Percentiles rank a stretch among this genome's conserved stretches.
Conservation (phyloP, 306 rosid genomes). For the Fragaria iinumae region DNA sequence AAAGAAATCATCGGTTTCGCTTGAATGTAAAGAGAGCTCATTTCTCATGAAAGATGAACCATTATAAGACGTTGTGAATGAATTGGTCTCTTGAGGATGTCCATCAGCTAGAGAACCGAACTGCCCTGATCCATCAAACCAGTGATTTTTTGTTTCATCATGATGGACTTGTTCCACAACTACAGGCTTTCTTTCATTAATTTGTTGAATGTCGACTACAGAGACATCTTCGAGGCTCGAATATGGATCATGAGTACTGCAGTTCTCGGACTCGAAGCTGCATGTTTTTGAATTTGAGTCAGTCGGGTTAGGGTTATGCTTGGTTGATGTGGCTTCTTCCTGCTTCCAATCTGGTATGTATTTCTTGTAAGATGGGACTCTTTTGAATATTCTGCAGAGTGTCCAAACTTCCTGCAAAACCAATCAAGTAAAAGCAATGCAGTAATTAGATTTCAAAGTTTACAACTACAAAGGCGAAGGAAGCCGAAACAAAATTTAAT, state of each 20-base stretch:
- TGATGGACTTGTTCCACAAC: slow-evolving; percentile 21
- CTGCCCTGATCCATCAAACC: slow-evolving; percentile 23
- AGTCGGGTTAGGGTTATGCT: slow-evolving; percentile 20
- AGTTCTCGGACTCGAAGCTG: slow-evolving; percentile 51
- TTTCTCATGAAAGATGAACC: slow-evolving; percentile 38
- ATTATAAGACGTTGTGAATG: slow-evolving; percentile 28
- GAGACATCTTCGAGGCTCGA: slow-evolving; percentile 36
- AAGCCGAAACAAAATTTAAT: too few relatives aligned
- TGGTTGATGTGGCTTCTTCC: slow-evolving; percentile 17
- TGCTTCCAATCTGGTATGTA: slow-evolving; percentile 38
- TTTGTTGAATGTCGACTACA: slow-evolving; percentile 21
- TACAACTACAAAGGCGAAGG: too few relatives aligned
- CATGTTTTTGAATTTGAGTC: slow-evolving; percentile 53
- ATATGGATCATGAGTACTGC: slow-evolving; percentile 24
- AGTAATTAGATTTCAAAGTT: neutral
- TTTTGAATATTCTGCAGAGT: slow-evolving; percentile 75
- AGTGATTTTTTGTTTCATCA: slow-evolving; percentile 22
- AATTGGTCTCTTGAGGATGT: slow-evolving; percentile 1
- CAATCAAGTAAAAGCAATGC: neutral
- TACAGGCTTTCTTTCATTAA: slow-evolving; percentile 33
- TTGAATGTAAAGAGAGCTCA: slow-evolving; percentile 18
- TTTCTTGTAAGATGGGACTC: slow-evolving; percentile 61
- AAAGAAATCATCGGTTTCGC: slow-evolving; percentile 35
- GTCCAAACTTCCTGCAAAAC: slow-evolving; percentile 91
- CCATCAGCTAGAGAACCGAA: slow-evolving; percentile 3